A percentile compares a stretch with the other conserved stretches of the same genome.
Evolutionary conservation across 1,284 basidiomycete genomes (phyloP).

Genomic region (Ustilago shanxiensis): DNA sequence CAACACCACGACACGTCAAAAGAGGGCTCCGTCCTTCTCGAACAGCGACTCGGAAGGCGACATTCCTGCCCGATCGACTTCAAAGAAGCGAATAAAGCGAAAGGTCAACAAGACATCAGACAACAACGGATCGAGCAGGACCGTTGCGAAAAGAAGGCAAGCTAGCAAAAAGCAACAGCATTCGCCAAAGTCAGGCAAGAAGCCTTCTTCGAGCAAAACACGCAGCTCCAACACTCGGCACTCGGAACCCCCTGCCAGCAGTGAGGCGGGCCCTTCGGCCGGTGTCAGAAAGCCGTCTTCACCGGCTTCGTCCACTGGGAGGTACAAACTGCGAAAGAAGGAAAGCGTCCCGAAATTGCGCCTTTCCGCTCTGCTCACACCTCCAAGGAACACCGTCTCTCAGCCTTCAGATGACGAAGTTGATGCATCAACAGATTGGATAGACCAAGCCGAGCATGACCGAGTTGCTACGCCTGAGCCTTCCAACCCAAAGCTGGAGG

Average conservation of each 20-base stretch:
- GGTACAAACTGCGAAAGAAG: slow-evolving; percentile 29
- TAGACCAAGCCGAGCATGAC: background rate
- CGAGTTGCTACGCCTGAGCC: background rate
- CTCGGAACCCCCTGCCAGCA: background rate
- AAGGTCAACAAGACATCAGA: background rate
- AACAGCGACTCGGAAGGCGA: background rate
- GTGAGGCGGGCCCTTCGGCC: slow-evolving; percentile 3
- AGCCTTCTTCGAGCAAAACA: background rate
- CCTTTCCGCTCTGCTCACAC: slow-evolving; percentile 17
- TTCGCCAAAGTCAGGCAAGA: background rate
- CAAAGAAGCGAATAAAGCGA: slow-evolving; percentile 1
- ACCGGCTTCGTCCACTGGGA: slow-evolving; percentile 28
- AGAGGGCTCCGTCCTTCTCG: background rate
- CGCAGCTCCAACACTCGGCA: background rate
- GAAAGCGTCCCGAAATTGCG: slow-evolving; percentile 22
- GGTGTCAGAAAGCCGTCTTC: slow-evolving; percentile 1
- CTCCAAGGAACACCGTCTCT: background rate
- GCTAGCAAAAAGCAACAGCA: background rate
- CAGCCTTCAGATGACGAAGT: slow-evolving; percentile 6
- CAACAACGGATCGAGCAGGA: background rate
- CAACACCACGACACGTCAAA: background rate
- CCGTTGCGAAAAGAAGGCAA: background rate
- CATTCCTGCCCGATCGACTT: background rate
- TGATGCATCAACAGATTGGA: slow-evolving; percentile 1
- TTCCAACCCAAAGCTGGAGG: background rate